A percentile compares a stretch with the other conserved stretches of the same genome.
These are phyloP conservation scores for Nicotiana benthamiana DNA, from an alignment of 257 asterid genomes.

Conservation along the genomic window DNA sequence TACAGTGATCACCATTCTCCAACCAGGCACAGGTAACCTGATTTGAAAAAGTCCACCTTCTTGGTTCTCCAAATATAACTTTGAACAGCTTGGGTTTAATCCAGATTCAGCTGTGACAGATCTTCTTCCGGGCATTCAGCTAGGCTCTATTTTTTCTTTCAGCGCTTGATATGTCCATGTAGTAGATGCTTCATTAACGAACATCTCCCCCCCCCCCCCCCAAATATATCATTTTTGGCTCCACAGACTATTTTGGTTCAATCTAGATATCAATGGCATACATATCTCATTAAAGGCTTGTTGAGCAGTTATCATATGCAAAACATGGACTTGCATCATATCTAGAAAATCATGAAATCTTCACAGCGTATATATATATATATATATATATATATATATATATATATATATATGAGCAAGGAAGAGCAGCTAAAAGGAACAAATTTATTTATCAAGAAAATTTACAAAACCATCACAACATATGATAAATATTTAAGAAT, in stretches of 20 bases:
- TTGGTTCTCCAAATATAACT: constrained; percentile 2
- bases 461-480: background rate
- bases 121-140: background rate
- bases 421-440: background rate
- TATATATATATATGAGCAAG: background rate
- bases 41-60: background rate
- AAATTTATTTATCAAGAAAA: background rate
- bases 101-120: background rate
- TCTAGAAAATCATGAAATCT: background rate
- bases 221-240: background rate
- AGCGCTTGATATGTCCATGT: background rate
- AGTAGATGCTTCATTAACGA: background rate
- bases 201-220: background rate
- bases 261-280: background rate
- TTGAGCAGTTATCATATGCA: background rate
- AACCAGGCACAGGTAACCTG: background rate
- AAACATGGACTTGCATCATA: background rate
- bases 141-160: background rate
- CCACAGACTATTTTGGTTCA: background rate
- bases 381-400: too few relatives aligned
- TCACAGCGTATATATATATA: background rate
- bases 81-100: background rate
- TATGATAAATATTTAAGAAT: background rate
- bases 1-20: background rate
- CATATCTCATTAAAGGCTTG: background rate